Conservation (phyloP, 148 eudicot genomes). For the Amaranthus hypochondriacus region DNA sequence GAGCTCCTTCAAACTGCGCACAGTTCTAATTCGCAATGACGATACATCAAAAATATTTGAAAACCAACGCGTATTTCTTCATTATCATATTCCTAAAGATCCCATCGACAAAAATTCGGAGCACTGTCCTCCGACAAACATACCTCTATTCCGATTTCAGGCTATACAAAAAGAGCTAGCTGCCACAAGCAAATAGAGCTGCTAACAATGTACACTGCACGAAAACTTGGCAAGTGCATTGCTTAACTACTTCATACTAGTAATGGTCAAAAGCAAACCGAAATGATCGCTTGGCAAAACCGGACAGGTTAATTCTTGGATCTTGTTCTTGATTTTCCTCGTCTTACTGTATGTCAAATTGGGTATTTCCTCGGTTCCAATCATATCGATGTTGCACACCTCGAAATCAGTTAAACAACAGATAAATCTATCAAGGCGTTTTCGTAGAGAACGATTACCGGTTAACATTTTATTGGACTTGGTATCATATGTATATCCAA, state of each 20-base stretch:
- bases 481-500: slow-evolving; percentile 81
- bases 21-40: too few relatives aligned
- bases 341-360: slow-evolving; percentile 49
- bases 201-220: neutral
- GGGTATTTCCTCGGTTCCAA: slow-evolving; percentile 67
- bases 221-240: neutral
- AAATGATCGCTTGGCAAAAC: slow-evolving; percentile 90
- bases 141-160: neutral
- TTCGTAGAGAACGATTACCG: slow-evolving; percentile 52
- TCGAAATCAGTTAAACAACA: slow-evolving; percentile 55
- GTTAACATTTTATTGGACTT: slow-evolving; percentile 70
- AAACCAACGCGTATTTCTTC: neutral
- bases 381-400: slow-evolving; percentile 52
- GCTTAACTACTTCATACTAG: neutral
- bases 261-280: slow-evolving; percentile 62
- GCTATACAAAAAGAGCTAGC: slow-evolving; percentile 6
- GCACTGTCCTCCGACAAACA: slow-evolving; percentile 3
- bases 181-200: neutral
- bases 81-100: neutral
- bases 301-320: slow-evolving; percentile 59
- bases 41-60: neutral
- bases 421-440: slow-evolving; percentile 64
- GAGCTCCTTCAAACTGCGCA: too few relatives aligned
- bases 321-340: slow-evolving; percentile 53
- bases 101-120: slow-evolving; percentile 21